Evolutionary conservation across 768 basidiomycete species (phyloP).

Genomic region (Mycena vulgaris): DNA sequence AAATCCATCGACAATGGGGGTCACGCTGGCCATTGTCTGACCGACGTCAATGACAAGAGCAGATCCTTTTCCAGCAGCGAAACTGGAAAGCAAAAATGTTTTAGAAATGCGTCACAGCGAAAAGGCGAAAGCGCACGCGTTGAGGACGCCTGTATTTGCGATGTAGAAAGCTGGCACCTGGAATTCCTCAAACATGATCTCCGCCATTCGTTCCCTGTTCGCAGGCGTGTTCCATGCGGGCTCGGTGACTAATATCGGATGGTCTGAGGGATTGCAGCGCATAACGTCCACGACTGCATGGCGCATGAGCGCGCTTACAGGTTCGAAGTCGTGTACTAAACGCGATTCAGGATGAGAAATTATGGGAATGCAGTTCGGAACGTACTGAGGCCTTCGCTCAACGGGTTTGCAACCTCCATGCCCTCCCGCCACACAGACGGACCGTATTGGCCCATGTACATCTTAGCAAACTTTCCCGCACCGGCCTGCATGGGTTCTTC

Average conservation of each 20-base stretch:
- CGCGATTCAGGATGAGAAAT: slow-evolving; percentile 11
- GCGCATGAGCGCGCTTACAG: slow-evolving; percentile 78
- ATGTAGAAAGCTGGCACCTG: slow-evolving; percentile 96
- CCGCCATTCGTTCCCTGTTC: slow-evolving; percentile 96
- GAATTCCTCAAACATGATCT: slow-evolving; percentile 98
- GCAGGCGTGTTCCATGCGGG: slow-evolving; percentile 95
- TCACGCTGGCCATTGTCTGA: slow-evolving; percentile 89
- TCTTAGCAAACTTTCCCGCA: slow-evolving; percentile 66
- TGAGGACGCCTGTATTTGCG: slow-evolving; percentile 94
- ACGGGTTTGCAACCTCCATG: slow-evolving; percentile 90
- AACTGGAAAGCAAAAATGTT: slow-evolving; percentile 62
- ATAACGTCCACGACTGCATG: slow-evolving; percentile 86
- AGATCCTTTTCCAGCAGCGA: slow-evolving; percentile 97
- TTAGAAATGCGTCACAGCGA: not conserved
- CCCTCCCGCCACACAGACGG: slow-evolving; percentile 92
- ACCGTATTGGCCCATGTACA: slow-evolving; percentile 90
- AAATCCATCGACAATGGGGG: slow-evolving; percentile 97
- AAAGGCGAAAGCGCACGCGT: slow-evolving; percentile 70
- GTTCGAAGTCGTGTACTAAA: slow-evolving; percentile 83
- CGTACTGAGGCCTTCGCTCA: slow-evolving; percentile 89
- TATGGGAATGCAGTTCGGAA: slow-evolving; percentile 31
- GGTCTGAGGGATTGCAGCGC: slow-evolving; percentile 83
- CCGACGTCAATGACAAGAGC: slow-evolving; percentile 97
- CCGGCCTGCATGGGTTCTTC: slow-evolving; percentile 54
- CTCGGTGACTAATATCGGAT: slow-evolving; percentile 94